Base-by-base conservation (phyloP, 2,329 filamentous ascomycete species). In the Periconia digitata region DNA sequence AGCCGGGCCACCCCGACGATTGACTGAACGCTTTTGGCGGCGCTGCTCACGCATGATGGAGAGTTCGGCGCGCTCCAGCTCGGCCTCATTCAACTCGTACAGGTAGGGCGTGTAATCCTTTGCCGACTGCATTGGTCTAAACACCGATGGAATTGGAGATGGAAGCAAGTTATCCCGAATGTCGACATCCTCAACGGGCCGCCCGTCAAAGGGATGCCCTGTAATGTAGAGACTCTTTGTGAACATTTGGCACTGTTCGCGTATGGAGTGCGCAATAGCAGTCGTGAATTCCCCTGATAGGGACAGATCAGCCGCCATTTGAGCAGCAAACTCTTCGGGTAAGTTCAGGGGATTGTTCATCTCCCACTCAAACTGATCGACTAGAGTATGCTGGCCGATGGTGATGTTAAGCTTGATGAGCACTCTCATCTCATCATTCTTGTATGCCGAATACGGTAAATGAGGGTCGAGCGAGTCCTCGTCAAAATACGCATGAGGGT, bases 351-450 rank as follows among this genome's bases (percentile, higher is more conserved):
- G 88, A 69, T 96, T 95, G 73, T 97, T 97, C 68, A 97, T 91
- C 62, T 99, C 94, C 94, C 94, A 99, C 72, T 99, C 94, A 53
- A 99, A 97, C 69, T 97, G 94, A 64, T 99, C 94, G 29, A 96
- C 87, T 21, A 99, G 79, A 0, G 92, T 97, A 66, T 95, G 90
- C 55, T 90, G 87, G 35, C 92, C 94, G 65, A 99, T 96, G 6
- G 94, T 97, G 64, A 99, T 96, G 72, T 97, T 96, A 43, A 99
- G 80, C 72, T 96, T 97, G 72, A 99, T 85, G 37, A 95, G 76
- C 59, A 99, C 89, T 43, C 94, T 87, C 92, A 99, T 96, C 75
- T 99, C 94, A 68, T 99, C 94, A 67, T 99, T 96, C 73, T 97
- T 97, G 77, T 96, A 96, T 6, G 94, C 92, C 34, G 82, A 86